These are phyloP conservation scores for Catunica adiposa DNA, from an alignment of 2,329 filamentous ascomycete genomes.

Conservation along the genomic window DNA sequence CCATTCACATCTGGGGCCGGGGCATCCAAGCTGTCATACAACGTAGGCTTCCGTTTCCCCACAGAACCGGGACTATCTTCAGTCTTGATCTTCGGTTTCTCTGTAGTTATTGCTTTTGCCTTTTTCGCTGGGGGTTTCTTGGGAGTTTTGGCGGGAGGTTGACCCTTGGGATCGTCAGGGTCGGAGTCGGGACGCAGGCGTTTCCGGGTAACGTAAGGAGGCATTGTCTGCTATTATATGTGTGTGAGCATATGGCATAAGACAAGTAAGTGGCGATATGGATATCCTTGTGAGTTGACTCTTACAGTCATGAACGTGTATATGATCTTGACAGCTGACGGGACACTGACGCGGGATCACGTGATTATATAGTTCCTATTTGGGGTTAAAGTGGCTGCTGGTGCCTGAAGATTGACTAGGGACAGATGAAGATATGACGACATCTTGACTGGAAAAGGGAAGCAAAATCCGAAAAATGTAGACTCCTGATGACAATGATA, in stretches of 20 bases:
- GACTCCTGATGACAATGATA: too few species aligned
- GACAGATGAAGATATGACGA: neutral
- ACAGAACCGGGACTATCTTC: conserved; percentile 11
- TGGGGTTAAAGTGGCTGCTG: neutral
- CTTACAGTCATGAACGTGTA: neutral
- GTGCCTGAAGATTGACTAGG: neutral
- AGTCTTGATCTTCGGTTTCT: neutral
- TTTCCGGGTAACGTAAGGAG: conserved; percentile 52
- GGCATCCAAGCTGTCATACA: conserved; percentile 46
- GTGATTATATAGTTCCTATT: conserved; percentile 5
- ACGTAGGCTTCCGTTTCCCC: conserved; percentile 33
- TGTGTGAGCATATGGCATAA: neutral
- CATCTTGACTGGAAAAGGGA: neutral
- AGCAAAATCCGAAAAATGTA: neutral
- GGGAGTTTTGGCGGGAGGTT: neutral
- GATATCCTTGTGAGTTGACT: neutral
- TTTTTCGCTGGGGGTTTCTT: conserved; percentile 16
- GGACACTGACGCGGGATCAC: conserved; percentile 10
- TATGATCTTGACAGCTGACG: neutral
- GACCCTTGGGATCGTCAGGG: neutral
- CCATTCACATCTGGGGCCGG: conserved; percentile 21
- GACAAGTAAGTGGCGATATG: neutral
- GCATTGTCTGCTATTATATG: conserved; percentile 33
- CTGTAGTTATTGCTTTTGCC: neutral
- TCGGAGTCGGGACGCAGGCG: conserved; percentile 29